Percentiles rank a stretch among this genome's conserved stretches.
phyloP scores from a whole-genome alignment of 2,329 filamentous ascomycete species.

The Colletotrichum kahawae region DNA sequence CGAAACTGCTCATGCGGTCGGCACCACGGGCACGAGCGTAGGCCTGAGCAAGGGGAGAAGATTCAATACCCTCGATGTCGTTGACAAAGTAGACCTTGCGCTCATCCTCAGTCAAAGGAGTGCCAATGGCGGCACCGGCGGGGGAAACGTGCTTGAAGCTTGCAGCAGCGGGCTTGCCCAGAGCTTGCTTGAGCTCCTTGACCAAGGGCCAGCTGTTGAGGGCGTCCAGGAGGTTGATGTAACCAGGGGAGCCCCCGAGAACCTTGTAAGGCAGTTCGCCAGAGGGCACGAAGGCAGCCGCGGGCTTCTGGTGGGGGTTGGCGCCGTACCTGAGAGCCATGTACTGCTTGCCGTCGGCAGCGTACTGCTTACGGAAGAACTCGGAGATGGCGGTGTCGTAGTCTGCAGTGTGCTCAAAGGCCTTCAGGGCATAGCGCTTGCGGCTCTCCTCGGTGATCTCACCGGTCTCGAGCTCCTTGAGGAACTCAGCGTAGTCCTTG shows the following conservation, averaged over 20 bases:
- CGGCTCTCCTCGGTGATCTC: slow-evolving; percentile 86
- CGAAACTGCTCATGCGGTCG: slow-evolving; percentile 98
- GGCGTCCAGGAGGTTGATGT: slow-evolving; percentile 96
- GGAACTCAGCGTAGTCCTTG: slow-evolving; percentile 90
- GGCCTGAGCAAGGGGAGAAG: slow-evolving; percentile 86
- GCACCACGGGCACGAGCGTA: slow-evolving; percentile 95
- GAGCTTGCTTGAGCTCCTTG: slow-evolving; percentile 90
- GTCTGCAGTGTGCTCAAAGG: slow-evolving; percentile 96
- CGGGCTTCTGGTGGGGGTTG: slow-evolving; percentile 98
- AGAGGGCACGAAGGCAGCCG: slow-evolving; percentile 78
- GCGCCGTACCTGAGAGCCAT: slow-evolving; percentile 89
- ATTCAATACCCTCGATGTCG: slow-evolving; percentile 88
- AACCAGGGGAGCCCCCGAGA: slow-evolving; percentile 86
- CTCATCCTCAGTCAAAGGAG: slow-evolving; percentile 84
- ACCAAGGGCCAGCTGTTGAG: slow-evolving; percentile 97
- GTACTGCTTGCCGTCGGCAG: slow-evolving; percentile 82
- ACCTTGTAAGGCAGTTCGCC: slow-evolving; percentile 92
- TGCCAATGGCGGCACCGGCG: slow-evolving; percentile 91
- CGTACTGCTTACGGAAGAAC: slow-evolving; percentile 98
- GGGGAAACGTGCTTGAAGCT: slow-evolving; percentile 99
- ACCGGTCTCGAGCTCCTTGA: slow-evolving; percentile 86
- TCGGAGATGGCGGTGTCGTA: slow-evolving; percentile 94
- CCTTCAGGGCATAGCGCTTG: slow-evolving; percentile 92
- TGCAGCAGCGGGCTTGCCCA: slow-evolving; percentile 87
- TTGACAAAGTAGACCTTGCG: slow-evolving; percentile 98